Base-by-base conservation (phyloP, 495 filamentous ascomycete genomes). In the Talaromyces thailandensis region DNA sequence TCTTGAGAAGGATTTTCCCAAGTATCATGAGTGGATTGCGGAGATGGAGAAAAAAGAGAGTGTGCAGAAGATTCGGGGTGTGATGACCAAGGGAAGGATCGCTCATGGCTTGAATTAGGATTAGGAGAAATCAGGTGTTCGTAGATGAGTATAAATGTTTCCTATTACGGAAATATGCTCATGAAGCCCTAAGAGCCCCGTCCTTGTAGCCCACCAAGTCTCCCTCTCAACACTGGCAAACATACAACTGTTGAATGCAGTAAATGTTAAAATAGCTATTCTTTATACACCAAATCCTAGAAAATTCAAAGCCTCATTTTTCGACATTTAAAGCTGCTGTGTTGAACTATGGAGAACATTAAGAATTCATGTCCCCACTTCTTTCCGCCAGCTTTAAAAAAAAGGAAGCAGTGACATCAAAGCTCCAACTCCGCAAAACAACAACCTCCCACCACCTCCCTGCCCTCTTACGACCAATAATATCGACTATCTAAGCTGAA, bases 11-110 rank as follows among this genome's bases (percentile, higher is more conserved):
- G n/a, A 21, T 48, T 73, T 45, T 55, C 66, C 67, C 16, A 60
- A 63, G 59, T 64, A 70, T 4, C 69, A 65, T 53, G 66, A 61
- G 23, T 73, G 71, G 71, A 16, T 71, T 23, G 58, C 60, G 21
- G 65, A 62, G 40, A 67, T 73, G 66, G 52, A 43, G 21, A 29
- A 48, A 45, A 63, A 62, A 40, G 64, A 67, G 40, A 25, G 57
- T 31, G 62, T 73, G 11, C 68, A 66, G 32, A 45, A 45, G 48
- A 53, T 53, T 53, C 4, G 12, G 6, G 50, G n/a, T 24, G 9
- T 53, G 12, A 53, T 53, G 24, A 24, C 6, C 21, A 12, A 28
- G 50, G 50, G 50, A 9, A 28, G 50, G 2, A 53, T 53, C 28
- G 50, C 50, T 2, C 50, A 53, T 28, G 50, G 50, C 6, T 6